Conservation (phyloP, 768 basidiomycete genomes). For the Pleurotus tuoliensis region DNA sequence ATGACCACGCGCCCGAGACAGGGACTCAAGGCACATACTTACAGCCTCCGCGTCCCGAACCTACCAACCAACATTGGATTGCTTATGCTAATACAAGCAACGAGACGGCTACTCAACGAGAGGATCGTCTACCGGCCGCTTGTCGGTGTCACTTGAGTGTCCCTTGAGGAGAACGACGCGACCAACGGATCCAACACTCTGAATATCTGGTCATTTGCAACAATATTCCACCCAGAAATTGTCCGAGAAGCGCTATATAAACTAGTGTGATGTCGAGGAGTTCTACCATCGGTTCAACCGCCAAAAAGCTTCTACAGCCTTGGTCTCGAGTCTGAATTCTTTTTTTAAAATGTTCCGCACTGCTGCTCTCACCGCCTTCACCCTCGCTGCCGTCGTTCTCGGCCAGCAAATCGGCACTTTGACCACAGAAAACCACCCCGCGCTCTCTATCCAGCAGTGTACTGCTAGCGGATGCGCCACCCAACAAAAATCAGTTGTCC, state of each 20-base stretch:
- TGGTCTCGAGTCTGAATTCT: neutral
- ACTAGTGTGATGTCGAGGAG: neutral
- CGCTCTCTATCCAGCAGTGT: conserved; percentile 40
- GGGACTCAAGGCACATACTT: neutral
- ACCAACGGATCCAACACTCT: neutral
- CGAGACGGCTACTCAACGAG: neutral
- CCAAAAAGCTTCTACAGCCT: neutral
- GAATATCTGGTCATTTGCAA: neutral
- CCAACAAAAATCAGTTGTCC: conserved; percentile 29
- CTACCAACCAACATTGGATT: neutral
- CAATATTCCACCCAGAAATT: neutral
- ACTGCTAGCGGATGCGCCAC: conserved; percentile 39
- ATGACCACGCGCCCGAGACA: neutral
- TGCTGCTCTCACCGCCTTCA: conserved; percentile 28
- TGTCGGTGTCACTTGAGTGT: neutral
- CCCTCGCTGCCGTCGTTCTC: conserved; percentile 30
- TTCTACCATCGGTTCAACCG: neutral
- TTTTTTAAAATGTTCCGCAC: conserved; percentile 27
- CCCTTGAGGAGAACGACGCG: neutral
- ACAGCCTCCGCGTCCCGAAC: neutral
- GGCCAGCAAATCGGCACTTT: conserved; percentile 49
- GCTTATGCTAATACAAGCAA: neutral
- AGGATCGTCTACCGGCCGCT: neutral
- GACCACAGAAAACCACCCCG: conserved; percentile 44
- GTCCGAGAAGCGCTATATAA: neutral